Evolutionary conservation across 2,329 filamentous ascomycete species (phyloP), one percentile per base, ranked within the genome.

Genomic region (Penicillium sp.): DNA sequence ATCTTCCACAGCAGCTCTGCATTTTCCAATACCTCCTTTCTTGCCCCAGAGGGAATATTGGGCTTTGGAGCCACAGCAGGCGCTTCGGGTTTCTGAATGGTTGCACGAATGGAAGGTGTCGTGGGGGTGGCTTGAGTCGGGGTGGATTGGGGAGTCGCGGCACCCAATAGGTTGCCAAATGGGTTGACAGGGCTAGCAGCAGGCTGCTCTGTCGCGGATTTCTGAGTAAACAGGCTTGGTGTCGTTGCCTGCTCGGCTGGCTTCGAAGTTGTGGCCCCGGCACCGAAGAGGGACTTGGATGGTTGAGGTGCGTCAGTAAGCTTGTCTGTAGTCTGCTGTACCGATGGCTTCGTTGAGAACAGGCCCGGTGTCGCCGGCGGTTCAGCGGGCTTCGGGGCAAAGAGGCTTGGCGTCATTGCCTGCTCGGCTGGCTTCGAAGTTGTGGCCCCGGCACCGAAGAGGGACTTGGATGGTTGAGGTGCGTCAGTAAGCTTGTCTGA

Each of bases 261-360:
- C 14, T 41, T 37, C 11, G 39, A 12, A 20, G 42, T 5, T 22
- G 25, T 45, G 5, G 52, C 10, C 2, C 41, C 7, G n/a, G 25
- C 31, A 20, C 65, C 69, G 56, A 77, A 76, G 54, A 79, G 71
- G 50, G 69, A 63, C 0, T 57, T 58, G 39, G 57, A 63, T 7
- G 53, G 54, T 28, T 64, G 39, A 11, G 28, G 14, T 31, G 20
- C n/a, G 34, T 39, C 34, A 22, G 20, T 15, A 39, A 20, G 43
- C 42, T 41, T 14, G 15, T 38, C 49, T 2, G 34, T 2, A 17
- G 34, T 20, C 47, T 34, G 47, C n/a, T 35, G 15, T 7, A 11
- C 15, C 31, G 53, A n/a, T 20, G 63, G 50, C 28, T 61, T 63
- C 3, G 54, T 34, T 7, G 58, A 28, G 15, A 64, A 64, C 12